Evolutionary conservation across 371 early-diverging fungal genomes (phyloP).

Genomic region (Syncephalastrum racemosum): DNA sequence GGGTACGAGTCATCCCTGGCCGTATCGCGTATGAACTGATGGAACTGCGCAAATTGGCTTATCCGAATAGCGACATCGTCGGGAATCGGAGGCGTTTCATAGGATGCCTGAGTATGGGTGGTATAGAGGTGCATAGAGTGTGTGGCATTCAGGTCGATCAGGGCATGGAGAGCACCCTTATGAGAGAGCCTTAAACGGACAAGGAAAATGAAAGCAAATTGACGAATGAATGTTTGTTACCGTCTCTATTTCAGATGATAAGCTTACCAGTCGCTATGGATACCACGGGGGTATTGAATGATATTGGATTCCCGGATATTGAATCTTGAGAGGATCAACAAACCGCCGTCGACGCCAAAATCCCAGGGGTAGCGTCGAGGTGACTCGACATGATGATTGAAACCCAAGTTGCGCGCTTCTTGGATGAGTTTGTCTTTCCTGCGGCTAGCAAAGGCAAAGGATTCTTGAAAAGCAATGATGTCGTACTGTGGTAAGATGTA

Average conservation of each 20-base stretch:
- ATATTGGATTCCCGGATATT: conserved; percentile 61
- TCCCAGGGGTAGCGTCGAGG: conserved; percentile 62
- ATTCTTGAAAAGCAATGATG: conserved; percentile 81
- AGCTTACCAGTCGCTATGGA: conserved; percentile 64
- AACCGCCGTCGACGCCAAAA: conserved; percentile 76
- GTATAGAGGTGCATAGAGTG: conserved; percentile 72
- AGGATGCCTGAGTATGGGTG: conserved; percentile 83
- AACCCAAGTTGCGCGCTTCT: conserved; percentile 68
- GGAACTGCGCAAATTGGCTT: conserved; percentile 59
- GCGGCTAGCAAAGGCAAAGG: conserved; percentile 72
- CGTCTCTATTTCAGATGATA: conserved; percentile 9
- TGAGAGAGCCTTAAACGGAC: conserved; percentile 49
- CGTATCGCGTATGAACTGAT: conserved; percentile 59
- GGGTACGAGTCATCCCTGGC: conserved; percentile 36
- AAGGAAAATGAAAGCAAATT: too few species aligned
- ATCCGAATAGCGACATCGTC: conserved; percentile 57
- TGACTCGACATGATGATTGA: conserved; percentile 55
- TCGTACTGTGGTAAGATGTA: conserved; percentile 69
- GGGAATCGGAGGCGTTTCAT: conserved; percentile 42
- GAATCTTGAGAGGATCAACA: conserved; percentile 70
- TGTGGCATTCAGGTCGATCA: conserved; percentile 49
- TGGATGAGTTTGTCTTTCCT: conserved; percentile 54
- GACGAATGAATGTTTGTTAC: neutral
- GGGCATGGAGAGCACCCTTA: conserved; percentile 82
- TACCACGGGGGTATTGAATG: conserved; percentile 65